phyloP scores from a whole-genome alignment of 352 stramenopile genomes.

The Phytopythium kandeliae region DNA sequence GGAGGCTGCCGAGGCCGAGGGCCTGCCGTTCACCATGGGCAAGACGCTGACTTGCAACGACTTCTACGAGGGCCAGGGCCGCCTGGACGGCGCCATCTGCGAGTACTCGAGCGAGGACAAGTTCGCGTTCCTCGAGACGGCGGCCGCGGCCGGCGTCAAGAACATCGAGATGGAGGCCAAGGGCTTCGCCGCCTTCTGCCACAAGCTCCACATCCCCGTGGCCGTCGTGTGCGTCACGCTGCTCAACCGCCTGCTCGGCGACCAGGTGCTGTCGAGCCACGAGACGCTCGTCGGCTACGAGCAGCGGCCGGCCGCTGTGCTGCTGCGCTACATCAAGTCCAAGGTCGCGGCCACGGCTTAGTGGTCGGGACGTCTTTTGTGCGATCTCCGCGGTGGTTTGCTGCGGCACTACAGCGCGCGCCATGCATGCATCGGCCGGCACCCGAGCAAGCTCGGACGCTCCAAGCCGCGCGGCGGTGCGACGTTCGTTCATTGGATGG shows the following conservation, averaged over 20 bases:
- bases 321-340: slow-evolving; percentile 75
- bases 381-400: too few species aligned
- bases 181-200: slow-evolving; percentile 66
- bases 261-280: slow-evolving; percentile 60
- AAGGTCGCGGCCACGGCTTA: slow-evolving; percentile 24
- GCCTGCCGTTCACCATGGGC: slow-evolving; percentile 50
- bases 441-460: too few species aligned
- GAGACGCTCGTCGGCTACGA: slow-evolving; percentile 63
- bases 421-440: too few species aligned
- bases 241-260: slow-evolving; percentile 72
- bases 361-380: too few species aligned
- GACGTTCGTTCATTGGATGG: too few species aligned
- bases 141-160: slow-evolving; percentile 46
- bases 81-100: slow-evolving; percentile 77
- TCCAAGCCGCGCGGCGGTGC: too few species aligned
- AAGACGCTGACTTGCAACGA: slow-evolving; percentile 85
- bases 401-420: too few species aligned
- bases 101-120: slow-evolving; percentile 79
- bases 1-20: slow-evolving; percentile 35
- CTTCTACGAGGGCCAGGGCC: slow-evolving; percentile 82
- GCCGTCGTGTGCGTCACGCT: slow-evolving; percentile 71
- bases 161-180: slow-evolving; percentile 87
- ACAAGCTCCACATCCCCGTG: slow-evolving; percentile 74
- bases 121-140: slow-evolving; percentile 56
- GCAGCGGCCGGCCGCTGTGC: slow-evolving; percentile 41